phyloP scores from a whole-genome alignment of 805 yeast species.

The Ogataea paraovalis region DNA sequence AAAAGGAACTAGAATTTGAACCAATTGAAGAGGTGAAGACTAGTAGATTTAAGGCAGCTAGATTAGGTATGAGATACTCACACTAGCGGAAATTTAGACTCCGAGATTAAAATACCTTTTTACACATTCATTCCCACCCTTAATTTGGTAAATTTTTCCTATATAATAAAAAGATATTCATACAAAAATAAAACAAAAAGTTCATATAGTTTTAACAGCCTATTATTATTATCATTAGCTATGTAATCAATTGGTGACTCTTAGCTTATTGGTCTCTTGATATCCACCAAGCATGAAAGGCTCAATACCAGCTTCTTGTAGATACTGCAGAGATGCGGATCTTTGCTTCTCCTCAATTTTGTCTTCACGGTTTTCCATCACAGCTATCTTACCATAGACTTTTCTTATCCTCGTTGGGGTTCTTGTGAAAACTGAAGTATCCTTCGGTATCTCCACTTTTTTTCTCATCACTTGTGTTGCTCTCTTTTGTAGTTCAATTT shows the following conservation, averaged over 20 bases:
- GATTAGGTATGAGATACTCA: conserved; percentile 20
- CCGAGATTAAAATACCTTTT: no score
- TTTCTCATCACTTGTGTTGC: neutral
- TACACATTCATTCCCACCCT: no score
- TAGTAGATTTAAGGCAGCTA: conserved; percentile 68
- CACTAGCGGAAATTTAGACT: neutral
- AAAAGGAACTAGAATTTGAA: conserved; percentile 54
- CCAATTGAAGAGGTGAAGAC: conserved; percentile 60
- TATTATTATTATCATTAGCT: no score
- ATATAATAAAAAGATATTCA: neutral
- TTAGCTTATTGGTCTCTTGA: conserved; percentile 18
- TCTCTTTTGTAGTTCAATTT: neutral
- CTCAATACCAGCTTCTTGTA: conserved; percentile 21
- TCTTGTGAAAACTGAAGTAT: conserved; percentile 25
- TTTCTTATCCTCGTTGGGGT: conserved; percentile 15
- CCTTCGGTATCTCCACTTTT: conserved; percentile 16
- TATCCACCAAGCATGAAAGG: conserved; percentile 31
- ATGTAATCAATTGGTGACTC: conserved; percentile 16
- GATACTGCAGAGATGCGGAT: conserved; percentile 19
- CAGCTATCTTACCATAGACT: conserved; percentile 12
- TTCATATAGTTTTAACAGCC: no score
- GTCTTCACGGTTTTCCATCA: conserved; percentile 4
- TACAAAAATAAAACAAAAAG: neutral
- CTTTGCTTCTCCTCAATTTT: conserved; percentile 12
- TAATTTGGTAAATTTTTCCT: no score